A percentile compares a stretch with the other conserved stretches of the same genome.
These are phyloP conservation scores for Pyrenula aspistea DNA, from an alignment of 495 filamentous ascomycete genomes.

Conservation along the genomic window DNA sequence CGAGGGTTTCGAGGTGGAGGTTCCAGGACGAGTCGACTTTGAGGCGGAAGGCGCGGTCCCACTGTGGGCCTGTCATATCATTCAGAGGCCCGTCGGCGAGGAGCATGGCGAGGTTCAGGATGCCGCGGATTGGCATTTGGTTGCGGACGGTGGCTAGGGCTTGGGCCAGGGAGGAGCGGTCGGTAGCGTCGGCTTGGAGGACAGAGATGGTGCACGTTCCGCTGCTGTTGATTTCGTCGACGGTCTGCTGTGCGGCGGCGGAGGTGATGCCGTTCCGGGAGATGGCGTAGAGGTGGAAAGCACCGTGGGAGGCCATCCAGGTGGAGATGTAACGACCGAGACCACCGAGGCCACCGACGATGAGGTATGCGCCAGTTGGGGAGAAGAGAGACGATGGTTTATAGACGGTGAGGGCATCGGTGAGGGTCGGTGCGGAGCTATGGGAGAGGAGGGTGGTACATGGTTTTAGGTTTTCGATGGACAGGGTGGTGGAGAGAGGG, in stretches of 20 bases:
- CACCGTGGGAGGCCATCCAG: slow-evolving; percentile 19
- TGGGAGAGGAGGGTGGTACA: not conserved
- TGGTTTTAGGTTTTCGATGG: not conserved
- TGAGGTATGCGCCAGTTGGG: slow-evolving; percentile 7
- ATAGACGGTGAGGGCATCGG: not conserved
- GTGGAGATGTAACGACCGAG: slow-evolving; percentile 11
- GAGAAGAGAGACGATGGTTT: slow-evolving; percentile 3
- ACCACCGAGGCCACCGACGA: slow-evolving; percentile 14
- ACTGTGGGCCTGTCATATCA: not conserved
- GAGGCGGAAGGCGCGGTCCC: not conserved
- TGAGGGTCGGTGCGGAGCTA: not conserved
- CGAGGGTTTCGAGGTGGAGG: slow-evolving; percentile 16
- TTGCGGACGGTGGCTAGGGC: slow-evolving; percentile 1
- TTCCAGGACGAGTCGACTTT: slow-evolving; percentile 4
- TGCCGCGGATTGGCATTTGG: slow-evolving; percentile 1
- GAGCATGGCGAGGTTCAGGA: slow-evolving; percentile 13
- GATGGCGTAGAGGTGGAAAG: slow-evolving; percentile 37
- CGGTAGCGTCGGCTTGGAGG: slow-evolving; percentile 15
- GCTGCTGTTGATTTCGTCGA: slow-evolving; percentile 5
- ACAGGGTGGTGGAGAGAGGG: not conserved
- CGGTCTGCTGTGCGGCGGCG: slow-evolving; percentile 8
- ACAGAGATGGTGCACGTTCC: slow-evolving; percentile 1
- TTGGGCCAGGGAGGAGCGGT: slow-evolving; percentile 5
- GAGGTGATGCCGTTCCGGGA: slow-evolving; percentile 29
- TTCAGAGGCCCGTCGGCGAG: slow-evolving; percentile 1